Base-by-base conservation (phyloP, 768 basidiomycete genomes). In the Lyophyllum atratum region DNA sequence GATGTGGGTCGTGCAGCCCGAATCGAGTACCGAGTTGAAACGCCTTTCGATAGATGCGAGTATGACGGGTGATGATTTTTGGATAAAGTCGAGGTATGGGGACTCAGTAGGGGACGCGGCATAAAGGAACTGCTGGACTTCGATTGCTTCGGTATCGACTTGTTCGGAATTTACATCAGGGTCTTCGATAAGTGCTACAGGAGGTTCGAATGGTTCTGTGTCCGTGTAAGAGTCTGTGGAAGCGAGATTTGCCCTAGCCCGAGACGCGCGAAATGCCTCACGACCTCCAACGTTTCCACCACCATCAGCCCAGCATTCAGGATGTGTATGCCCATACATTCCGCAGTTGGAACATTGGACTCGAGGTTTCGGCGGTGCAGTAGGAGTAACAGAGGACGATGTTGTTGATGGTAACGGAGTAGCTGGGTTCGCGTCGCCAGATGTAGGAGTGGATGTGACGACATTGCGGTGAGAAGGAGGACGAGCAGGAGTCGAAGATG, bases 1-100 rank as follows among this genome's bases (percentile, higher is more conserved):
- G 14, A 69, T 55, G 19, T 67, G 66, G 1, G 59, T 45, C 0
- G 59, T 64, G 21, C 59, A 61, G 0, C 66, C 69, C 5, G 63
- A 67, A 26, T 70, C 68, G 1, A 66, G 40, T 17, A 63, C 22
- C 12, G 53, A 52, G 21, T 58, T 49, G 37, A 49, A 58, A 1
- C 28, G n/a, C 12, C 24, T 33, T 33, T 26, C 0, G 48, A 53
- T 22, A 7, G 48, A 49, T n/a, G 52, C 47, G 6, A 55, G 22
- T 5, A 40, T 37, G 2, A 40, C 12, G 8, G 46, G 57, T 28
- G 34, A 26, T 2, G 53, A 46, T 1, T 6, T 21, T 11, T 55
- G 17, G 21, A 40, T 22, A 14, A 49, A 49, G 11, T 11, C 22
- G 2, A 24, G 14, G 29, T 29, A 49, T 14, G 29, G 44, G 22